These are phyloP conservation scores for Fusarium sp. DNA, from an alignment of 2,329 filamentous ascomycete species.

Conservation along the genomic window DNA sequence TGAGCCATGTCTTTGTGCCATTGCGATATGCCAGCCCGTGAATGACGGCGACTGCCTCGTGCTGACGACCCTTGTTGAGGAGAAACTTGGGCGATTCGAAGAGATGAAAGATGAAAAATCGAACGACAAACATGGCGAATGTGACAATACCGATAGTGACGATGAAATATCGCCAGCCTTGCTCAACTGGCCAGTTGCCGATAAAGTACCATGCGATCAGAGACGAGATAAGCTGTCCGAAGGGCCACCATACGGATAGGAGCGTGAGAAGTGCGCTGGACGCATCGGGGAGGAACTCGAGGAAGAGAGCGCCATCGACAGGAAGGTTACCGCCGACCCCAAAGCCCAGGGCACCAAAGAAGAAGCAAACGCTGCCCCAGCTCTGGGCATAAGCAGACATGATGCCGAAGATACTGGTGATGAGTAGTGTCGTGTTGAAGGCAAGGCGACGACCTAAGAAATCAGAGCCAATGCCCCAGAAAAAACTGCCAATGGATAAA, in stretches of 20 bases:
- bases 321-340: conserved; percentile 83
- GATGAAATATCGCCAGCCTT: conserved; percentile 83
- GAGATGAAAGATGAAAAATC: conserved; percentile 84
- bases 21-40: conserved; percentile 83
- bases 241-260: conserved; percentile 88
- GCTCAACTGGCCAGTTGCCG: conserved; percentile 73
- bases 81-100: conserved; percentile 90
- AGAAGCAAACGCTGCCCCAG: conserved; percentile 74
- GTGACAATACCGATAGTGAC: conserved; percentile 79
- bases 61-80: conserved; percentile 79
- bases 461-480: conserved; percentile 86
- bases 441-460: conserved; percentile 82
- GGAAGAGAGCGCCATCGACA: conserved; percentile 83
- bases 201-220: conserved; percentile 83
- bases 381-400: conserved; percentile 75
- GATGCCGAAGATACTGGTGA: conserved; percentile 81
- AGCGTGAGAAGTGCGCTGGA: conserved; percentile 81
- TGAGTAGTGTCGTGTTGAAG: conserved; percentile 83
- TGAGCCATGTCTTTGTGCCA: conserved; percentile 78
- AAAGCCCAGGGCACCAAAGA: conserved; percentile 73
- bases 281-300: conserved; percentile 84
- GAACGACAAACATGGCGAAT: conserved; percentile 80
- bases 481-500: conserved; percentile 80
- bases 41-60: conserved; percentile 83
- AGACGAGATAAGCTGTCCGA: conserved; percentile 81